A percentile compares a stretch with the other conserved stretches of the same genome.
These are phyloP conservation scores for Cadophora sp. DNA, from an alignment of 2,329 filamentous ascomycete genomes.

Conservation along the genomic window DNA sequence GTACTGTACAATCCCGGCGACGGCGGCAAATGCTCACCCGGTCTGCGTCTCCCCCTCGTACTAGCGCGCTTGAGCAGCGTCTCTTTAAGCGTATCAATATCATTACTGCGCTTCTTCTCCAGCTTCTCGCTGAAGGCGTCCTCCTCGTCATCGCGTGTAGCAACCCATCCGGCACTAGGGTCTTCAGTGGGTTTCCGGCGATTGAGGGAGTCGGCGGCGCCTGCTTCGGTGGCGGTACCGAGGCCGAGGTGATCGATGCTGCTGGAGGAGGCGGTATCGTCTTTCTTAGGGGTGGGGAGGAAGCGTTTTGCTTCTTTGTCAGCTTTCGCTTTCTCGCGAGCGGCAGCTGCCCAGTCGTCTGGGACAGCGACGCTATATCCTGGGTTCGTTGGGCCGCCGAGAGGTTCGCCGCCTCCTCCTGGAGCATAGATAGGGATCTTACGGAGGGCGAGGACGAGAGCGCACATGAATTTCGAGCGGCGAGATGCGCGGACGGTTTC, in stretches of 20 bases:
- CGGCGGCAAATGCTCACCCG: conserved; percentile 37
- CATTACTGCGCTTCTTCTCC: conserved; percentile 29
- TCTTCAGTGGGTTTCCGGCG: conserved; percentile 35
- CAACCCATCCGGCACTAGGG: conserved; percentile 43
- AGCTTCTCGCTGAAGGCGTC: conserved; percentile 10
- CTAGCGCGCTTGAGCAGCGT: conserved; percentile 40
- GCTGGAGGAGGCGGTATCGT: conserved; percentile 22
- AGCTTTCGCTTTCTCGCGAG: conserved; percentile 64
- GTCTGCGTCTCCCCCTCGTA: conserved; percentile 40
- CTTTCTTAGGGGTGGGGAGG: conserved; percentile 53
- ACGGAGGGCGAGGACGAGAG: conserved; percentile 82
- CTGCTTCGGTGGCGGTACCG: conserved; percentile 41
- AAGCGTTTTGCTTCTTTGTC: conserved; percentile 71
- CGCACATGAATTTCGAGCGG: conserved; percentile 96
- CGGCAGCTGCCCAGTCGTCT: conserved; percentile 69
- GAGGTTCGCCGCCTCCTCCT: conserved; percentile 69
- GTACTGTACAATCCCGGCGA: not conserved
- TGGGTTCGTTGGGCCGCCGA: conserved; percentile 76
- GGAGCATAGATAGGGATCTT: conserved; percentile 87
- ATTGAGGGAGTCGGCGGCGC: conserved; percentile 51
- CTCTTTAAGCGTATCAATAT: conserved; percentile 36
- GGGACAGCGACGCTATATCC: conserved; percentile 80
- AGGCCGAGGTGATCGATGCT: conserved; percentile 34
- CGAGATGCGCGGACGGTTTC: conserved; percentile 81
- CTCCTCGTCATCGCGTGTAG: conserved; percentile 31